Evolutionary conservation across 2,329 filamentous ascomycete species (phyloP).

Genomic region (Fusarium aywerte): DNA sequence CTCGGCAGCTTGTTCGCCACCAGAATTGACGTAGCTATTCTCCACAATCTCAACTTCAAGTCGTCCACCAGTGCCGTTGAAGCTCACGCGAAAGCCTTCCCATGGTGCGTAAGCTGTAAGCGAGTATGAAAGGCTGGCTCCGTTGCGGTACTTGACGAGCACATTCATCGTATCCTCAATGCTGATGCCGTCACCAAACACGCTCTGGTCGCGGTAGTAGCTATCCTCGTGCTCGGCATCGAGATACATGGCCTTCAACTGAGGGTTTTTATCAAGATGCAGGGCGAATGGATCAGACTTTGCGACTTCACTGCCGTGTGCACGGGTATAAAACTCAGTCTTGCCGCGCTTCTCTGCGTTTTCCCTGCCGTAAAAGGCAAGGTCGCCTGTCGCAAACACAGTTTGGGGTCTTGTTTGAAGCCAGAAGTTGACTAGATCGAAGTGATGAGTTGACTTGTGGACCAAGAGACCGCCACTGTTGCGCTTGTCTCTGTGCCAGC

Average conservation of each 20-base stretch:
- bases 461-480: slow-evolving; percentile 70
- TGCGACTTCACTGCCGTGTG: slow-evolving; percentile 62
- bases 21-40: slow-evolving; percentile 70
- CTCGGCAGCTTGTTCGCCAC: slow-evolving; percentile 66
- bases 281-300: slow-evolving; percentile 68
- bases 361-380: slow-evolving; percentile 70
- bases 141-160: slow-evolving; percentile 66
- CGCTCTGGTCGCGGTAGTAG: slow-evolving; percentile 70
- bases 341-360: slow-evolving; percentile 68
- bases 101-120: slow-evolving; percentile 70
- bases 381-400: slow-evolving; percentile 67
- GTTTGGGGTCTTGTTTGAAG: slow-evolving; percentile 64
- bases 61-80: slow-evolving; percentile 68
- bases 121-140: slow-evolving; percentile 68
- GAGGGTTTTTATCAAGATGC: slow-evolving; percentile 62
- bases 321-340: slow-evolving; percentile 61
- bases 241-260: slow-evolving; percentile 68
- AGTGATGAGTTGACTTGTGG: slow-evolving; percentile 72
- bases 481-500: slow-evolving; percentile 70
- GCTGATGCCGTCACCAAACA: slow-evolving; percentile 71
- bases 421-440: slow-evolving; percentile 73
- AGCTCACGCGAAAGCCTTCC: slow-evolving; percentile 68
- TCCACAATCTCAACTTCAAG: slow-evolving; percentile 72
- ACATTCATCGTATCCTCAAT: slow-evolving; percentile 74
- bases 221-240: slow-evolving; percentile 72